Conservation (phyloP, 352 stramenopile genomes). For the Thraustotheca clavata region DNA sequence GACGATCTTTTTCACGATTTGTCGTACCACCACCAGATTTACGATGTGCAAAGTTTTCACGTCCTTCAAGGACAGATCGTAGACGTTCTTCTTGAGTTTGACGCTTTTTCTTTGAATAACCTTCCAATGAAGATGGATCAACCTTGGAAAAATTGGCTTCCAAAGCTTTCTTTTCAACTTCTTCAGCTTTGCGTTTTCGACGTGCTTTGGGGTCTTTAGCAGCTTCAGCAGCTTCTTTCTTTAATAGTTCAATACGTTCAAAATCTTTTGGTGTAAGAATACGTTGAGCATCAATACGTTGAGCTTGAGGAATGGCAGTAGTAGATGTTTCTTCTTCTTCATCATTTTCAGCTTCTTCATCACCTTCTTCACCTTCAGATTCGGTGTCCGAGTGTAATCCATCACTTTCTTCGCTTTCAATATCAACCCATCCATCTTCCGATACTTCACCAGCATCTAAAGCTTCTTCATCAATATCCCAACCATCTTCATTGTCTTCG, state of each 20-base stretch:
- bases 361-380: conserved; percentile 35
- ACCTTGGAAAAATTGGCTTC: conserved; percentile 55
- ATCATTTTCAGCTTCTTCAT: conserved; percentile 36
- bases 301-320: conserved; percentile 40
- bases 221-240: conserved; percentile 77
- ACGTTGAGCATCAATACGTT: conserved; percentile 77
- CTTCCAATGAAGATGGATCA: conserved; percentile 66
- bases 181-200: conserved; percentile 74
- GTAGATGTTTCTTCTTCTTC: conserved; percentile 33
- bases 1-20: conserved; percentile 95
- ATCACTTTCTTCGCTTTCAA: conserved; percentile 59
- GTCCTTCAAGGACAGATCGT: conserved; percentile 77
- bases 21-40: conserved; percentile 91
- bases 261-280: conserved; percentile 87
- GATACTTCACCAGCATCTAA: conserved; percentile 31
- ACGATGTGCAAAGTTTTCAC: conserved; percentile 90
- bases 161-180: conserved; percentile 33
- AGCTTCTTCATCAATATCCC: conserved; percentile 66
- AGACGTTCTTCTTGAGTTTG: conserved; percentile 80
- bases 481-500: conserved; percentile 77
- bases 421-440: conserved; percentile 66
- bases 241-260: conserved; percentile 84
- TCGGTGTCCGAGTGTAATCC: conserved; percentile 55
- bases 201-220: conserved; percentile 75
- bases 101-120: conserved; percentile 86